phyloP scores from a whole-genome alignment of 1,284 basidiomycete species.

The Abortiporus biennis region DNA sequence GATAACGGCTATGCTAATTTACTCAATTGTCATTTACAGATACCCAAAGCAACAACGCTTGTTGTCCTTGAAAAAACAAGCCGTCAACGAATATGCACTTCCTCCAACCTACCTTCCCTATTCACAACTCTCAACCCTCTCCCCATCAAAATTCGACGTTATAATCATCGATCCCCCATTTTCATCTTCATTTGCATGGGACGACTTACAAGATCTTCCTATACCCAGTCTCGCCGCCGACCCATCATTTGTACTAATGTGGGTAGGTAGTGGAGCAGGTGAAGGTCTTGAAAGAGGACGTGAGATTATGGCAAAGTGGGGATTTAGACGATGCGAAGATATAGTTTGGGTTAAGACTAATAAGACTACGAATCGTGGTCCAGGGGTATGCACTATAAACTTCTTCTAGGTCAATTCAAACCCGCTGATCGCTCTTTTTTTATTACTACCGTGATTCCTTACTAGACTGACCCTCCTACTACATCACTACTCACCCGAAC shows the following conservation, averaged over 20 bases:
- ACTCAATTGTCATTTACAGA: constrained; percentile 33
- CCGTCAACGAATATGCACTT: constrained; percentile 55
- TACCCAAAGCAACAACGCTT: constrained; percentile 89
- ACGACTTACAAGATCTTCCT: constrained; percentile 75
- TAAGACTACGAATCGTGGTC: constrained; percentile 57
- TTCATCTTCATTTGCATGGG: constrained; percentile 80
- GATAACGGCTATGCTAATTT: neutral
- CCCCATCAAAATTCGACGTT: constrained; percentile 82
- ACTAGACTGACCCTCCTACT: constrained; percentile 73
- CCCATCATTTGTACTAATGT: constrained; percentile 91
- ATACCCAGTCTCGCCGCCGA: constrained; percentile 84
- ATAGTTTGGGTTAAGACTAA: constrained; percentile 98
- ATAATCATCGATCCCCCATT: constrained; percentile 92
- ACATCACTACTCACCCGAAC: constrained; percentile 82
- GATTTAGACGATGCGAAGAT: constrained; percentile 93
- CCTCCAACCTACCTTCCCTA: constrained; percentile 67
- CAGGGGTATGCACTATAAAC: constrained; percentile 44
- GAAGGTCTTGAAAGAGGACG: constrained; percentile 91
- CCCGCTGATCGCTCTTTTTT: neutral
- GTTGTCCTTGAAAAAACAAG: constrained; percentile 70
- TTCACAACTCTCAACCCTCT: constrained; percentile 46
- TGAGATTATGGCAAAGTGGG: constrained; percentile 91
- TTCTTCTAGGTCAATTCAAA: neutral
- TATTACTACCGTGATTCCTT: neutral
- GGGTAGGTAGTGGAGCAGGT: constrained; percentile 90